Percentiles rank a stretch among this genome's conserved stretches.
Evolutionary conservation across 768 basidiomycete genomes (phyloP).

Genomic region (Candolleomyces eurysporus): DNA sequence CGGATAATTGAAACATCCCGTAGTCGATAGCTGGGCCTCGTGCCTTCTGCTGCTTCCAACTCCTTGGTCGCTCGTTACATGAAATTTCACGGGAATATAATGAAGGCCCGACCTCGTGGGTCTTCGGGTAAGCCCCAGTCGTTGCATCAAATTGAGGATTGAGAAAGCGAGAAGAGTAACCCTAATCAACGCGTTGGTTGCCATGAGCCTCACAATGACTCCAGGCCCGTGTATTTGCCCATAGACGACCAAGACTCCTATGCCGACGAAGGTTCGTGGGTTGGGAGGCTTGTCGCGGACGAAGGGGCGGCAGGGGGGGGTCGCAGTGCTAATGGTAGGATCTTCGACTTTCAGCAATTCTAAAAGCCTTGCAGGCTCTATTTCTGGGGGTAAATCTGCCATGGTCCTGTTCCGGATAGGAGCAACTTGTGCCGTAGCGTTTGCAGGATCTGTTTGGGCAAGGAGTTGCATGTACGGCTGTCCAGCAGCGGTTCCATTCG

Average conservation of each 20-base stretch:
- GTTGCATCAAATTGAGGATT: too few species aligned
- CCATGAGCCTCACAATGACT: not conserved
- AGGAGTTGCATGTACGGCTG: conserved; percentile 11
- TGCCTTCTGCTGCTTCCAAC: too few species aligned
- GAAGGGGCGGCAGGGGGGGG: not conserved
- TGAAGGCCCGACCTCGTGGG: too few species aligned
- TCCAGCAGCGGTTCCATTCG: not conserved
- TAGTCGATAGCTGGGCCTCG: too few species aligned
- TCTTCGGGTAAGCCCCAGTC: too few species aligned
- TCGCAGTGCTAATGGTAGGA: not conserved
- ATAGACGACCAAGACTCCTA: not conserved
- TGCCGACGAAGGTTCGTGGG: not conserved
- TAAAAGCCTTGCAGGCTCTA: not conserved
- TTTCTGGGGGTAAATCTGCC: conserved; percentile 1
- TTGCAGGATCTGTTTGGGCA: conserved; percentile 3
- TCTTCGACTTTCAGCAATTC: not conserved
- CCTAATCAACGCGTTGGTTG: too few species aligned
- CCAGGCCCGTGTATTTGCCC: not conserved
- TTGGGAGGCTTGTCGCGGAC: not conserved
- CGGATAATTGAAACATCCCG: too few species aligned
- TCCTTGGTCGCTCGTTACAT: too few species aligned
- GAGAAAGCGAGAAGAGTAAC: too few species aligned
- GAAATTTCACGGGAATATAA: too few species aligned
- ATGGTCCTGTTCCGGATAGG: not conserved
- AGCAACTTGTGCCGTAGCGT: not conserved